These are phyloP conservation scores for Acer yangbiense DNA, from an alignment of 345 rosid species.

Conservation along the genomic window DNA sequence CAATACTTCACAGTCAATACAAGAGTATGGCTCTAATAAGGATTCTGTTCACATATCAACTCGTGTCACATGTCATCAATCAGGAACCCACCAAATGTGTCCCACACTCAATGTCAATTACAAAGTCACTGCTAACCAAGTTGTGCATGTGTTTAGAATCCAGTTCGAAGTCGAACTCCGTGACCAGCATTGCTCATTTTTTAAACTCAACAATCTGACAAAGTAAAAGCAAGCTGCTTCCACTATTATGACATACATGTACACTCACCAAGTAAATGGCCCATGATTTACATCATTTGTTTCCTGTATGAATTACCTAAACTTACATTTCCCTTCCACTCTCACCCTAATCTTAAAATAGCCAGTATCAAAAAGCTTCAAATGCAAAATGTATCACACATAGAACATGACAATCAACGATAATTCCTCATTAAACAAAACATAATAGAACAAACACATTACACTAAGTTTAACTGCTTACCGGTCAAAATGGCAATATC, in stretches of 20 bases:
- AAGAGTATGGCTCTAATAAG: not conserved
- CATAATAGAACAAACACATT: not conserved
- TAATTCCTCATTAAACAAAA: not conserved
- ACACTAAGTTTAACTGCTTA: slow-evolving; percentile 14
- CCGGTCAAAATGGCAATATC: slow-evolving; percentile 96
- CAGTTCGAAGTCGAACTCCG: not conserved
- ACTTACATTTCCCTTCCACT: not conserved
- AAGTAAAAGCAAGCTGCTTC: not conserved
- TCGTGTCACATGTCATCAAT: not conserved
- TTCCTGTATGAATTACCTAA: not conserved
- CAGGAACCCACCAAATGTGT: not conserved
- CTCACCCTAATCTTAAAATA: not conserved
- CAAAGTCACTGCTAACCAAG: not conserved
- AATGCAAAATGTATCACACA: not conserved
- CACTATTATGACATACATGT: not conserved
- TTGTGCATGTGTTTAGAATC: not conserved
- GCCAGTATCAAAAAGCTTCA: no score
- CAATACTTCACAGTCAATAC: not conserved
- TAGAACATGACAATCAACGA: not conserved
- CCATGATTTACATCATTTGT: not conserved
- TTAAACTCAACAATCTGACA: not conserved
- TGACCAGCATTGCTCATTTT: no score
- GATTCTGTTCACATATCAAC: not conserved
- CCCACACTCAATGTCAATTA: not conserved
- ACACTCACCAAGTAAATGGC: not conserved